Percentiles rank a stretch among this genome's conserved stretches.
phyloP scores from a whole-genome alignment of 2,329 filamentous ascomycete genomes.

The Aspergillus floridensis region DNA sequence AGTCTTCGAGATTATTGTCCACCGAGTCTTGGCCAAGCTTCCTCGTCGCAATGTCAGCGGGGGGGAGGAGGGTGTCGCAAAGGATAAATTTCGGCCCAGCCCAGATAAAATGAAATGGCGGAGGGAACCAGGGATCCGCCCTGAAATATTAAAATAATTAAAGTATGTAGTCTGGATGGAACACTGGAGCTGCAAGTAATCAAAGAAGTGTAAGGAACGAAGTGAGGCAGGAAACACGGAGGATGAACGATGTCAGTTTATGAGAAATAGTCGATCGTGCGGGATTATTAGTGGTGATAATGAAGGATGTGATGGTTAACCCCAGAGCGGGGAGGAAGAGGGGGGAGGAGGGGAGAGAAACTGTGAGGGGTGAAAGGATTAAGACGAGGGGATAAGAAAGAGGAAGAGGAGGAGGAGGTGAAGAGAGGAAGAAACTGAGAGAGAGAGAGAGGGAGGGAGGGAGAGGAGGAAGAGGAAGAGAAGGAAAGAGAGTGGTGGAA shows the following conservation, averaged over 20 bases:
- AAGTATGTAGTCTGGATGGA: slow-evolving; percentile 2
- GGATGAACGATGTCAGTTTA: not conserved
- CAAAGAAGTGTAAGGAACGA: not conserved
- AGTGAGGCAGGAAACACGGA: slow-evolving; percentile 3
- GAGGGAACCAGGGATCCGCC: slow-evolving; percentile 1
- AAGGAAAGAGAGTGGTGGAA: not conserved
- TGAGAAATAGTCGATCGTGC: too few relatives aligned
- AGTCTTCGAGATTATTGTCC: slow-evolving; percentile 16
- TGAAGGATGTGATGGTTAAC: slow-evolving; percentile 10
- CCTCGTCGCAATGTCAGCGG: not conserved
- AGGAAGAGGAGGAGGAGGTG: slow-evolving; percentile 7
- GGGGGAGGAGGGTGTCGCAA: slow-evolving; percentile 7
- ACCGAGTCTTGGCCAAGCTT: slow-evolving; percentile 12
- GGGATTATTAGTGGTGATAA: slow-evolving; percentile 8
- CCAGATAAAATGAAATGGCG: not conserved
- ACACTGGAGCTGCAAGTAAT: not conserved
- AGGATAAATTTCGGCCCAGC: slow-evolving; percentile 11
- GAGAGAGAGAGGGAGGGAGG: not conserved
- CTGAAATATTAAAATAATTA: slow-evolving; percentile 10
- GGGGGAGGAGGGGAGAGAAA: slow-evolving; percentile 8
- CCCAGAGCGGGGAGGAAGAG: not conserved
- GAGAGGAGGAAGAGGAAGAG: not conserved
- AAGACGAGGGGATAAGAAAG: slow-evolving; percentile 22
- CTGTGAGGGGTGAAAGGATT: slow-evolving; percentile 23
- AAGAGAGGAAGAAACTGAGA: slow-evolving; percentile 12